Evolutionary conservation across 345 rosid species (phyloP).

Genomic region (Combretum micranthum): DNA sequence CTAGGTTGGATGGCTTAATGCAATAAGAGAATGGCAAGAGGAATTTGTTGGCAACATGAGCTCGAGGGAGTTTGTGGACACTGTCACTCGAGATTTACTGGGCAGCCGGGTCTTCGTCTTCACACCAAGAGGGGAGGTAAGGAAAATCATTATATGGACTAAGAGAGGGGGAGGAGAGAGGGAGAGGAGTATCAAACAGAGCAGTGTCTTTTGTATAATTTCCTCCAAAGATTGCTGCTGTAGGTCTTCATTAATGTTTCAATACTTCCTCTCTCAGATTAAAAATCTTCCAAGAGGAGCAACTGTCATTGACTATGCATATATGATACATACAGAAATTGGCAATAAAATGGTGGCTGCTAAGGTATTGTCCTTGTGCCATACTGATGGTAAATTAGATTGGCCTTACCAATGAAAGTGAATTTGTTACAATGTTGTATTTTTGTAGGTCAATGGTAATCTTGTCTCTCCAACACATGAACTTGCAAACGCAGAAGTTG

Average conservation of each 20-base stretch:
- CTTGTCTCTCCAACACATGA: slow-evolving; percentile 74
- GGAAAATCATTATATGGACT: slow-evolving; percentile 9
- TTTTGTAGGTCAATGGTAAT: slow-evolving; percentile 88
- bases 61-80: slow-evolving; percentile 98
- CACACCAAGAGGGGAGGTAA: slow-evolving; percentile 80
- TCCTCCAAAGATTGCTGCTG: slow-evolving; percentile 9
- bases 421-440: slow-evolving; percentile 4
- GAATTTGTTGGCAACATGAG: slow-evolving; percentile 99
- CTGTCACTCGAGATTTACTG: slow-evolving; percentile 78
- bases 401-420: neutral
- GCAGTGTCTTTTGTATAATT: no score
- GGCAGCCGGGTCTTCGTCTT: slow-evolving; percentile 97
- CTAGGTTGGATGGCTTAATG: slow-evolving; percentile 95
- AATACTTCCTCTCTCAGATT: slow-evolving; percentile 42
- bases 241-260: neutral
- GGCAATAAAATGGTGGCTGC: slow-evolving; percentile 99
- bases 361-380: slow-evolving; percentile 44
- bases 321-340: slow-evolving; percentile 92
- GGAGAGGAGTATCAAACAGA: no score
- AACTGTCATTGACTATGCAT: slow-evolving; percentile 89
- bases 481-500: slow-evolving; percentile 95
- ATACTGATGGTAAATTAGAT: neutral
- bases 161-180: no score
- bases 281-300: slow-evolving; percentile 94
- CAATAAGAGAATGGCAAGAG: slow-evolving; percentile 99